Evolutionary conservation across 1,284 basidiomycete genomes (phyloP), one percentile per base, ranked within the genome.

Genomic region (Waitea zeae): DNA sequence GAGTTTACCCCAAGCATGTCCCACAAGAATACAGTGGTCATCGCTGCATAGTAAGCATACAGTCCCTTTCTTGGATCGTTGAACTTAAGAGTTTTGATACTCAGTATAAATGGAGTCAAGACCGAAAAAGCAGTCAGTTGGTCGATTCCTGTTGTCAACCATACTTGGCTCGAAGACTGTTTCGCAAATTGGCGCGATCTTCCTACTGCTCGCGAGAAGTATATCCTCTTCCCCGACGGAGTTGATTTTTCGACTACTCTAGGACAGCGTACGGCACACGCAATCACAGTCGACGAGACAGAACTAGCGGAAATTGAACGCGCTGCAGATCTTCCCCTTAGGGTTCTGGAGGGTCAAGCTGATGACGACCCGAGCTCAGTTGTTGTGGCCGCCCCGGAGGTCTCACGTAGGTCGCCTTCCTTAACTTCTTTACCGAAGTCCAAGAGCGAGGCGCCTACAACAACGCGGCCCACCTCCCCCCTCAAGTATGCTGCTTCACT

Each of bases 91-190:
- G 30, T 31, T 36, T 17, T 37, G 12, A 28, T 24, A 20, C 4
- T n/a, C 45, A 82, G 78, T 39, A 53, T 68, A 14, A 56, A 57
- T 1, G 82, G 82, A n/a, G 67, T 65, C 3, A 89, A 89, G 54
- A 73, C 80, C 0, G 54, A 57, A 5, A 80, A 79, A 46, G 84
- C 86, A 0, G 57, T 61, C 6, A 60, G 70, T 0, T 92, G 88
- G 88, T 69, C 67, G 1, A 81, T 92, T 39, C 79, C 84, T 0
- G 60, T 90, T 38, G 79, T 92, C 11, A 90, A 89, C 44, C 89
- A 93, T 46, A 62, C 68, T 0, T 93, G 87, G 82, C 62, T 93
- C 4, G 88, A 92, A 49, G 82, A 87, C 41, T 90, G 82, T 50
- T 83, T 88, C 46, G 53, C 71, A 13, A 64, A 72, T 33, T 90